phyloP scores from a whole-genome alignment of 306 rosid species.

The Prunus mongolica region DNA sequence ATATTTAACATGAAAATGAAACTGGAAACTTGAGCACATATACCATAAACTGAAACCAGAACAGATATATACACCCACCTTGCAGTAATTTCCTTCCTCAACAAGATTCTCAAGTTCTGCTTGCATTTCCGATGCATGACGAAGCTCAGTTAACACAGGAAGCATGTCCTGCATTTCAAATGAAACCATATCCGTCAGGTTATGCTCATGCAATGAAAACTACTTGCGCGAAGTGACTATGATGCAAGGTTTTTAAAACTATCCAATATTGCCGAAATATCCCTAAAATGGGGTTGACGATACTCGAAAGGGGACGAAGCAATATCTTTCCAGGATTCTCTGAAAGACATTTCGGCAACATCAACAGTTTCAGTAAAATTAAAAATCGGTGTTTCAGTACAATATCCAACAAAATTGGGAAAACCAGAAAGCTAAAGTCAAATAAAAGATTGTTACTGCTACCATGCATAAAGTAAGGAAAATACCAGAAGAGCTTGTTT shows the following conservation, averaged over 20 bases:
- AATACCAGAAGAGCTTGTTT: conserved; percentile 89
- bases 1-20: conserved; percentile 9
- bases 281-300: no score
- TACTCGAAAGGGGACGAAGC: no score
- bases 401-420: background rate
- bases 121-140: conserved; percentile 78
- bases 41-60: conserved; percentile 24
- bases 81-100: conserved; percentile 90
- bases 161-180: conserved; percentile 63
- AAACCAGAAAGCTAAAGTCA: conserved; percentile 11
- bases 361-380: no score
- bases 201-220: background rate
- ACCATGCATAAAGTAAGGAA: conserved; percentile 16
- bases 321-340: no score
- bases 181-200: background rate
- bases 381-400: no score
- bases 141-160: conserved; percentile 81
- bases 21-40: conserved; percentile 2
- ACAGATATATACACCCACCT: conserved; percentile 50
- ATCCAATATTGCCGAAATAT: no score
- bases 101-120: conserved; percentile 79
- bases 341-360: no score
- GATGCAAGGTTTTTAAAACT: no score
- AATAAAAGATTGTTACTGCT: conserved; percentile 16
- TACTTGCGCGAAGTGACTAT: background rate